phyloP scores from a whole-genome alignment of 768 basidiomycete genomes.

The Mycena indigotica region DNA sequence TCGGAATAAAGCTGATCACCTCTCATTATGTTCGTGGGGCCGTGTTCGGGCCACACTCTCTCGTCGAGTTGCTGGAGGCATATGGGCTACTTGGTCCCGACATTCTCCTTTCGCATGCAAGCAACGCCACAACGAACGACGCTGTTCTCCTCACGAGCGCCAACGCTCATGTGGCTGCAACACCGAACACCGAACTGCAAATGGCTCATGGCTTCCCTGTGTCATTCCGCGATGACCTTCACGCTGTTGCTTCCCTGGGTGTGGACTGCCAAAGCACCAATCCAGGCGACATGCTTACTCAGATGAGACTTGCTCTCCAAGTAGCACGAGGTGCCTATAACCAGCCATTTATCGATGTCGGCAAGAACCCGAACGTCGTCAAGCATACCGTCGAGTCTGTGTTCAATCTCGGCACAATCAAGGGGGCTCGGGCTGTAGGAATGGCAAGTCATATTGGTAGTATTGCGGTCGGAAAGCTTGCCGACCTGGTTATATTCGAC shows the following conservation, averaged over 20 bases:
- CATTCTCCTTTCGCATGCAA: constrained; percentile 18
- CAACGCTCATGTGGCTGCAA: constrained; percentile 14
- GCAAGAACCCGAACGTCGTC: constrained; percentile 5
- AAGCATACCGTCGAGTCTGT: constrained; percentile 5
- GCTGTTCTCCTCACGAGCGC: constrained; percentile 6
- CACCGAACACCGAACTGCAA: constrained; percentile 19
- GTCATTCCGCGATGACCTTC: constrained; percentile 11
- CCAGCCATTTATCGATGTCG: constrained; percentile 2
- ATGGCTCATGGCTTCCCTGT: constrained; percentile 15
- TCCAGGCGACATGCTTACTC: constrained; percentile 18
- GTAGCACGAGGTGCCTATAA: constrained; percentile 8
- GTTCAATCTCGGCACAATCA: constrained; percentile 21
- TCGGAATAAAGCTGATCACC: constrained; percentile 16
- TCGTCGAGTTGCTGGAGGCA: constrained; percentile 4
- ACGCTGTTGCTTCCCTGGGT: constrained; percentile 13
- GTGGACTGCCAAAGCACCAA: constrained; percentile 20
- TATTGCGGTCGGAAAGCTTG: constrained; percentile 14
- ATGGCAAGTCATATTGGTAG: constrained; percentile 13
- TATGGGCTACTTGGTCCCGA: constrained; percentile 18
- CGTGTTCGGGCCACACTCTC: neutral
- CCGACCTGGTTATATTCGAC: constrained; percentile 19
- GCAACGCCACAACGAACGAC: constrained; percentile 4
- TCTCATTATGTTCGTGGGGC: constrained; percentile 9
- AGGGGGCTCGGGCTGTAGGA: constrained; percentile 18
- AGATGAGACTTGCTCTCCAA: constrained; percentile 20